These are phyloP conservation scores for Phytopythium cucurbitacearum DNA, from an alignment of 352 stramenopile species.

Conservation along the genomic window DNA sequence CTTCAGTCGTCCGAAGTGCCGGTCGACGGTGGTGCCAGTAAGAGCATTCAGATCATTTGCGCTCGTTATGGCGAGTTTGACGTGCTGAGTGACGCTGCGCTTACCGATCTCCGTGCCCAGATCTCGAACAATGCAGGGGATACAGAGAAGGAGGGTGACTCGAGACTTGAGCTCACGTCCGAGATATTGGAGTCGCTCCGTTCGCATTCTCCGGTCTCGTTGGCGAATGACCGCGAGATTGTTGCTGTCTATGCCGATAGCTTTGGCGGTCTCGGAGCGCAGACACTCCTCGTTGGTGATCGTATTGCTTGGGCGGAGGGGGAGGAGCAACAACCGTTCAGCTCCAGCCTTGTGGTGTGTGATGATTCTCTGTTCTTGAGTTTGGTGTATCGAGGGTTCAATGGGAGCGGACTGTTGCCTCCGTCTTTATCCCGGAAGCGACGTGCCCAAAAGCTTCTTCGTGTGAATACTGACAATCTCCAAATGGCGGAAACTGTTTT, in stretches of 20 bases:
- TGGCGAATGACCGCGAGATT: constrained; percentile 19
- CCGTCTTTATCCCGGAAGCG: not conserved
- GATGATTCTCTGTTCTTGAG: constrained; percentile 42
- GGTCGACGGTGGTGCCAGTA: not conserved
- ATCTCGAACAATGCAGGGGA: constrained; percentile 9
- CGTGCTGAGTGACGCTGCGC: constrained; percentile 18
- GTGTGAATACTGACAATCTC: constrained; percentile 19
- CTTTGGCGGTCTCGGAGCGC: constrained; percentile 10
- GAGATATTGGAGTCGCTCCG: not conserved
- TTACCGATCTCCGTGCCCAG: constrained; percentile 20
- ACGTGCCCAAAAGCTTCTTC: constrained; percentile 2
- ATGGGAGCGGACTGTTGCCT: constrained; percentile 7
- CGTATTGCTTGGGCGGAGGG: constrained; percentile 31
- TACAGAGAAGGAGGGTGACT: constrained; percentile 1
- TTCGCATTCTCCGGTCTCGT: not conserved
- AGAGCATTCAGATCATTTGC: constrained; percentile 11
- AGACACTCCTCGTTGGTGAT: constrained; percentile 21
- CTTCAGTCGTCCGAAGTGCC: not conserved
- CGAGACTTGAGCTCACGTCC: not conserved
- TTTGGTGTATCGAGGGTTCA: constrained; percentile 23
- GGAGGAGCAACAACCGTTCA: constrained; percentile 18
- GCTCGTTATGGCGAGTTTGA: constrained; percentile 60
- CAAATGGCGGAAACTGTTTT: constrained; percentile 11
- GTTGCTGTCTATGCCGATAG: constrained; percentile 17
- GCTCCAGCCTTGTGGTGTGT: constrained; percentile 47